A percentile compares a stretch with the other conserved stretches of the same genome.
Conservation (phyloP, 139 green algal species). For the Tetraselmis chui region DNA sequence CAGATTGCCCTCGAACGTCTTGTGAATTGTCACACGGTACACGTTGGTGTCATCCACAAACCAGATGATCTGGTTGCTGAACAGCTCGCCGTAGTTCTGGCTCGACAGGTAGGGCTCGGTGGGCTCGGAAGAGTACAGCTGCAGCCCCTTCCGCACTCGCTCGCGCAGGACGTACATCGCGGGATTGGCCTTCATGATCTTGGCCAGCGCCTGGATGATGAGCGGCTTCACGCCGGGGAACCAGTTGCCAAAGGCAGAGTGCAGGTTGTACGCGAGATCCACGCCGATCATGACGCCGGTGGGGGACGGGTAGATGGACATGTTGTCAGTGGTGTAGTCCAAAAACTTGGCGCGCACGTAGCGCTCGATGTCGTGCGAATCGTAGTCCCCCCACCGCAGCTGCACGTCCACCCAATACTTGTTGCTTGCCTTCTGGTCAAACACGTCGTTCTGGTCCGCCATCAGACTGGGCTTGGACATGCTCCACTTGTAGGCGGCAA, state of each 20-base stretch:
- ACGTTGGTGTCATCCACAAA: constrained; percentile 99
- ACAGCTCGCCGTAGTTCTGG: constrained; percentile 98
- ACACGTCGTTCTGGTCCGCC: constrained; percentile 85
- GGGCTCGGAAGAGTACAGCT: constrained; percentile 97
- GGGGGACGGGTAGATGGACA: constrained; percentile 97
- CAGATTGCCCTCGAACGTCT: constrained; percentile 99
- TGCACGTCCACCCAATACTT: constrained; percentile 98
- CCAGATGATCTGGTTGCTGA: constrained; percentile 98
- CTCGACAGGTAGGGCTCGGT: constrained; percentile 97
- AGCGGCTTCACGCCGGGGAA: constrained; percentile 97
- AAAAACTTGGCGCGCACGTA: constrained; percentile 99
- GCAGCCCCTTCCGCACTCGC: constrained; percentile 94
- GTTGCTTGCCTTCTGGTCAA: constrained; percentile 87
- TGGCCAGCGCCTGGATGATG: constrained; percentile 79
- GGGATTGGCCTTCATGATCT: constrained; percentile 99
- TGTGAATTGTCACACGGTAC: constrained; percentile 99
- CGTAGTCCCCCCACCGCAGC: constrained; percentile 96
- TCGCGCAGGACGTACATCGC: constrained; percentile 98
- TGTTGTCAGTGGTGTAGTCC: constrained; percentile 99
- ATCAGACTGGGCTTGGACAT: constrained; percentile 93
- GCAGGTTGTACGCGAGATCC: constrained; percentile 98
- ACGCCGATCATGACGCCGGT: constrained; percentile 95
- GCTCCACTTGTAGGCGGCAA: constrained; percentile 94
- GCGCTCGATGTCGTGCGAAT: constrained; percentile 97
- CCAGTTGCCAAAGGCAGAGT: constrained; percentile 96